Base-by-base conservation (phyloP, 2,329 filamentous ascomycete species). In the Pseudogymnoascus sp. region DNA sequence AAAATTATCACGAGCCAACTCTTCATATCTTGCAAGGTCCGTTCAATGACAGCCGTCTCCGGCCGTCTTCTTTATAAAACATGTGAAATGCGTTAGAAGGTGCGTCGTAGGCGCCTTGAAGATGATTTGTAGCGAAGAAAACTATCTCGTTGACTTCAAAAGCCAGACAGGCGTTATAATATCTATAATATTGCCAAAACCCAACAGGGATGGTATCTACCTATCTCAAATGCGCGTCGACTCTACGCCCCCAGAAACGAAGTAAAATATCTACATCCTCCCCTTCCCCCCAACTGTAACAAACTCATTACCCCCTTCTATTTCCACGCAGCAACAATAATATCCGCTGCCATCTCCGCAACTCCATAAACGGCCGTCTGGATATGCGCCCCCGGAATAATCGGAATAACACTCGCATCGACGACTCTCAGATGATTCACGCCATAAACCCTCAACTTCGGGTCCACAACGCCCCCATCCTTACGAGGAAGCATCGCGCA, bases 381-480 rank as follows among this genome's bases (percentile, higher is more conserved):
- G 29, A 68, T 62, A 67, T 70, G 68, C 10, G 62, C 64, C 1
- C 68, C 42, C 0, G 64, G 39, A 59, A 65, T 47, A 29, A 69
- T 47, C 11, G 69, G 66, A 60, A 71, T 66, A 14, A 66, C 37
- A 39, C 66, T 64, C 10, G 67, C 64, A 66, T 71, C 70, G 42
- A 71, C 69, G 29, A 71, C 69, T 42, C 68, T 64, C 26, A 71
- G 11, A 0, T 63, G 60, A 18, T 63, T 51, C 14, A 68, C 67
- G 31, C 70, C 70, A 62, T 64, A 65, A 3, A 71, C 70, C 31
- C 62, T 69, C n/a, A 66, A 63, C 8, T 67, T 54, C 1, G 59
- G 31, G 60, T 71, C 69, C 21, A 71, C 63, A 2, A 71, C 70
- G 23, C 68, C 66, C 12, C 66, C 66, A 10, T 66, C 37, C 3